Evolutionary conservation across 2,329 filamentous ascomycete genomes (phyloP).

Genomic region (Daldinia sp.): DNA sequence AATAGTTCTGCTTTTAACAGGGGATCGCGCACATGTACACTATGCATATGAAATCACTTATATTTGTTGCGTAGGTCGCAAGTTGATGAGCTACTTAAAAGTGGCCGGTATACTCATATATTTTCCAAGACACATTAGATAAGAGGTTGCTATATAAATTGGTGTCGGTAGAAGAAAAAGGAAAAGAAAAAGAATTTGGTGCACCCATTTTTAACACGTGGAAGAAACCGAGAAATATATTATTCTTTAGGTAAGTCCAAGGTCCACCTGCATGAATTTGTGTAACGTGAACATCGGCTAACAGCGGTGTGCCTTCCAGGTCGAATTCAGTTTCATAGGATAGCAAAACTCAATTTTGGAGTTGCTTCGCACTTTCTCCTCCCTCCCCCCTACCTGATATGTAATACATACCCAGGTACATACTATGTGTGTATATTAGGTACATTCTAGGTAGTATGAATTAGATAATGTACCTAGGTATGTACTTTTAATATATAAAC

Average conservation of each 20-base stretch:
- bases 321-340: neutral
- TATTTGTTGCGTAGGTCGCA: too few species aligned
- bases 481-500: too few species aligned
- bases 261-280: too few species aligned
- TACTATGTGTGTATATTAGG: neutral
- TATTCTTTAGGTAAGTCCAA: too few species aligned
- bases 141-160: too few species aligned
- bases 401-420: neutral
- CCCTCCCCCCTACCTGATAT: neutral
- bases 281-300: neutral
- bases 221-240: neutral
- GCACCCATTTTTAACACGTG: neutral
- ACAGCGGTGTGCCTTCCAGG: neutral
- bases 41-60: too few species aligned
- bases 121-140: too few species aligned
- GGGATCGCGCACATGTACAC: too few species aligned
- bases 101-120: too few species aligned
- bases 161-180: neutral
- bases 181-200: neutral
- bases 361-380: neutral
- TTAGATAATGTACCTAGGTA: too few species aligned
- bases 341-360: neutral
- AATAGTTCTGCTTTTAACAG: neutral
- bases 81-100: too few species aligned
- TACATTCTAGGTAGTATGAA: too few species aligned